Conservation (phyloP, 805 yeast genomes). For the Yamadazyma laniorum region DNA sequence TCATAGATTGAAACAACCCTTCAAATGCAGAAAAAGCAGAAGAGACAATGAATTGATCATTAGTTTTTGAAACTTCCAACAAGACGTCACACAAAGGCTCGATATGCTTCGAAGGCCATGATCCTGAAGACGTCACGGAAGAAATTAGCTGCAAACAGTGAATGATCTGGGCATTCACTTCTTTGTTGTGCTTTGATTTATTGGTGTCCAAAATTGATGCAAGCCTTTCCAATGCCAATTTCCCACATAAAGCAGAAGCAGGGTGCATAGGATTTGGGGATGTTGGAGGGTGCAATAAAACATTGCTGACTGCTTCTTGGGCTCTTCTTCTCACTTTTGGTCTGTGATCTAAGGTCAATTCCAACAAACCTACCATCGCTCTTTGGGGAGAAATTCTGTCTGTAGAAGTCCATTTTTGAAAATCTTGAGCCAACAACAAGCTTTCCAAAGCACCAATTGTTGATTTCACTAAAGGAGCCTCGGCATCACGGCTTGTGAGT, state of each 20-base stretch:
- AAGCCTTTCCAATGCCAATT: slow-evolving; percentile 59
- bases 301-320: slow-evolving; percentile 72
- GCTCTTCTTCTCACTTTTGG: slow-evolving; percentile 97
- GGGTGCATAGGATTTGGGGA: slow-evolving; percentile 79
- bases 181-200: slow-evolving; percentile 43
- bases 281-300: slow-evolving; percentile 67
- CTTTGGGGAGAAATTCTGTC: slow-evolving; percentile 70
- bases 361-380: slow-evolving; percentile 75
- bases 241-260: slow-evolving; percentile 69
- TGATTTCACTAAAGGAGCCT: slow-evolving; percentile 79
- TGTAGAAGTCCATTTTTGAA: slow-evolving; percentile 66
- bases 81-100: slow-evolving; percentile 75
- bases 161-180: slow-evolving; percentile 56
- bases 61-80: slow-evolving; percentile 71
- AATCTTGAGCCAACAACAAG: slow-evolving; percentile 75
- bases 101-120: slow-evolving; percentile 77
- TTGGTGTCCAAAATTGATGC: slow-evolving; percentile 32
- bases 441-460: slow-evolving; percentile 84
- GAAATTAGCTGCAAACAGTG: slow-evolving; percentile 77
- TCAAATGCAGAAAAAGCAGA: slow-evolving; percentile 83
- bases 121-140: slow-evolving; percentile 64
- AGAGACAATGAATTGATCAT: slow-evolving; percentile 82
- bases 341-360: slow-evolving; percentile 78
- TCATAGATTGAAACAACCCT: slow-evolving; percentile 68
- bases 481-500: slow-evolving; percentile 63